phyloP scores from a whole-genome alignment of 208 protist species.

The Trypanosoma congolense region DNA sequence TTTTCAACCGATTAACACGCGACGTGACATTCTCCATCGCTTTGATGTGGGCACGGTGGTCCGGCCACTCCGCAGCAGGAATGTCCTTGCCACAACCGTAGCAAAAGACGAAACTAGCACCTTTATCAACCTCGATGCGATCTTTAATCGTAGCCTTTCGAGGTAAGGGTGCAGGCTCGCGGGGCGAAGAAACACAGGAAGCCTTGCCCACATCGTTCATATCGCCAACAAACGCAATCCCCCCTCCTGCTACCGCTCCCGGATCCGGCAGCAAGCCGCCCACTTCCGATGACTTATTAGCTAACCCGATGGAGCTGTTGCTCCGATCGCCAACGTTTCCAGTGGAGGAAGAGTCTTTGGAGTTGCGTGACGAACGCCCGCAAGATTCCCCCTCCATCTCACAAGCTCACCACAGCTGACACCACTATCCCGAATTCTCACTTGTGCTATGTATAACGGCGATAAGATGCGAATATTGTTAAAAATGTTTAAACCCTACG shows the following conservation, averaged over 20 bases:
- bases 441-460: too few species aligned
- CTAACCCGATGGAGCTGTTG: too few species aligned
- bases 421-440: too few species aligned
- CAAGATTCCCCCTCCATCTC: too few species aligned
- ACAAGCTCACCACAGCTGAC: too few species aligned
- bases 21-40: constrained; percentile 44
- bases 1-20: constrained; percentile 46
- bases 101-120: constrained; percentile 45
- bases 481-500: too few species aligned
- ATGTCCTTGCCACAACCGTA: constrained; percentile 55
- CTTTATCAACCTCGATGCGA: constrained; percentile 33
- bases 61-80: constrained; percentile 63
- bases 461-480: too few species aligned
- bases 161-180: not conserved
- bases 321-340: too few species aligned
- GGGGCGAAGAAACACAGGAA: not conserved
- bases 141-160: constrained; percentile 31
- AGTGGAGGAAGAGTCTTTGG: too few species aligned
- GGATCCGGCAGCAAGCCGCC: constrained; percentile 4
- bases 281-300: not conserved
- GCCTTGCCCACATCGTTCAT: too few species aligned
- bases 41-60: constrained; percentile 66
- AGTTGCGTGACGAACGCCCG: too few species aligned
- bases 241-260: constrained; percentile 17
- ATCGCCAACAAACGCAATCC: constrained; percentile 11